phyloP scores from a whole-genome alignment of 768 basidiomycete genomes.

The Candolleomyces aberdarensis region DNA sequence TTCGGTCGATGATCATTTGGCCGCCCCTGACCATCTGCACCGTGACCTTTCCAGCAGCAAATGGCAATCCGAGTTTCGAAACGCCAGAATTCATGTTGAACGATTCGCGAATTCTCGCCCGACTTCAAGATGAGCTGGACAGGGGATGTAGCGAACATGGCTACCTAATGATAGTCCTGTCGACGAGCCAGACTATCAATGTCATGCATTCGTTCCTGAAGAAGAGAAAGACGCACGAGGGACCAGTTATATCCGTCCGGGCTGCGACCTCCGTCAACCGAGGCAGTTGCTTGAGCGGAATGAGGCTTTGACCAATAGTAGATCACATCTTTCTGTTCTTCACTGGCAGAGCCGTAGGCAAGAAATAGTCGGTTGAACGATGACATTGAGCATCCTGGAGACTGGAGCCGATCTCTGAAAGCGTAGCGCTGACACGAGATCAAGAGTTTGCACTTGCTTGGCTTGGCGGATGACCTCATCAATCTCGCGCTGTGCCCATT shows the following conservation, averaged over 20 bases:
- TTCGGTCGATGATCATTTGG: constrained; percentile 46
- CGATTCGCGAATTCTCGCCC: constrained; percentile 35
- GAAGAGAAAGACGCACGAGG: constrained; percentile 33
- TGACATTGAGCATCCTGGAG: too few relatives aligned
- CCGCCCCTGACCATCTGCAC: too few relatives aligned
- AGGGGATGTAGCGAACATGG: constrained; percentile 54
- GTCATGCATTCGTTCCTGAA: background rate
- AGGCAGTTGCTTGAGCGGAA: constrained; percentile 43
- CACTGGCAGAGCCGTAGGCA: too few relatives aligned
- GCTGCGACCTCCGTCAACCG: constrained; percentile 40
- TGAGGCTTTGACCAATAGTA: constrained; percentile 69
- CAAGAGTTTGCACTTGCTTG: too few relatives aligned
- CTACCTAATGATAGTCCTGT: constrained; percentile 64
- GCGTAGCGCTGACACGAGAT: too few relatives aligned
- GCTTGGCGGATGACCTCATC: too few relatives aligned
- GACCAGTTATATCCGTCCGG: constrained; percentile 52
- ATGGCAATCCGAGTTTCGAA: constrained; percentile 56
- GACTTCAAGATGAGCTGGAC: constrained; percentile 50
- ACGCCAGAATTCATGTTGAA: constrained; percentile 50
- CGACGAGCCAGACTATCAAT: background rate
- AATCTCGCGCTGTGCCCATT: too few relatives aligned
- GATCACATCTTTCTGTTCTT: constrained; percentile 40
- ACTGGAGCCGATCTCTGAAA: too few relatives aligned
- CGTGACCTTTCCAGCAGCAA: constrained; percentile 55
- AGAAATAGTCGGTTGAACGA: too few relatives aligned